Evolutionary conservation across 495 filamentous ascomycete species (phyloP), one percentile per base, ranked within the genome.

Genomic region (Xylaria acuta): DNA sequence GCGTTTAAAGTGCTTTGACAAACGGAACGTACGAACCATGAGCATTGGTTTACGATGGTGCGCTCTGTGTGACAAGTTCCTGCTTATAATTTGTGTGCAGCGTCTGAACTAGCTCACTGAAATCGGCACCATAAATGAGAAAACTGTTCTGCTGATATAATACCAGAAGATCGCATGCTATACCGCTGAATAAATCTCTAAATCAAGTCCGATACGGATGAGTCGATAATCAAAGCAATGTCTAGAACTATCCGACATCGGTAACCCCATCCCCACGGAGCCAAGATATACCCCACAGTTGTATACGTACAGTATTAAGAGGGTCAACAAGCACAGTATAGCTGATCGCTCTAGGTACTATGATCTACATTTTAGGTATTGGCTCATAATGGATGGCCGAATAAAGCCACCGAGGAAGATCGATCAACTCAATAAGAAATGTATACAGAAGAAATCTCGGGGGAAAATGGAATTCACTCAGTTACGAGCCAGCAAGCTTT

Each of bases 171-270:
- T 20, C 43, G 45, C 45, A 47, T 47, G 45, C 7, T n/a, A 47
- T 47, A n/a, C n/a, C n/a, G n/a, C 5, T 49, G 20, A 3, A 49
- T 20, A 49, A 22, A 49, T 49, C 5, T n/a, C 20, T 51, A 25
- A n/a, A 49, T 20, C 1, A 49, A 6, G 18, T 22, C n/a, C 6
- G 20, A 9, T 22, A 22, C n/a, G n/a, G 7, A 11, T 7, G 22
- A 49, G n/a, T 6, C 14, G 20, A n/a, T 20, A n/a, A 5, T 47
- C 5, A 47, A 18, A 45, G 1, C 41, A 16, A 45, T 45, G 14
- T 5, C 41, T 45, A n/a, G n/a, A n/a, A n/a, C n/a, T n/a, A 56
- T 56, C 53, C 53, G 53, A 56, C 53, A 56, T 56, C 53, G 53
- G 53, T 3, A 16, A 56, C 3, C 27, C 27, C 27, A 5, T 0